These are phyloP conservation scores for Cutaneotrichosporon cavernicola DNA, from an alignment of 1,284 basidiomycete genomes.

Conservation along the genomic window DNA sequence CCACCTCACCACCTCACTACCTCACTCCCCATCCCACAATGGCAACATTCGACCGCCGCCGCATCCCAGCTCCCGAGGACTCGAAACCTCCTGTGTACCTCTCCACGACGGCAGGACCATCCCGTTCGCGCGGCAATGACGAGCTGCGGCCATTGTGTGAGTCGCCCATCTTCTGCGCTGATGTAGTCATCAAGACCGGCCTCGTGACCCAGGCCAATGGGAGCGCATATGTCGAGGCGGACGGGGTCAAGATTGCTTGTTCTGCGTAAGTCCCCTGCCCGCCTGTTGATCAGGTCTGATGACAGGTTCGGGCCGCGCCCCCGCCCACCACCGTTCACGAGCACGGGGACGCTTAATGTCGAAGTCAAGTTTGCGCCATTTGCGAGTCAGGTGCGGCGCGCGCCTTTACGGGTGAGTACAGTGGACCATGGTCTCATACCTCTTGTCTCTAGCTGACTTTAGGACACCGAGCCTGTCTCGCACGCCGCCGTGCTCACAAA, in stretches of 20 bases:
- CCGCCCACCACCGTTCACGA: constrained; percentile 64
- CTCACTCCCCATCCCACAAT: constrained; percentile 20
- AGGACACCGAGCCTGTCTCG: constrained; percentile 92
- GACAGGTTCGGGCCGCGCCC: constrained; percentile 86
- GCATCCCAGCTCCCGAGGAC: constrained; percentile 83
- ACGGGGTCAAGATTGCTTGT: constrained; percentile 83
- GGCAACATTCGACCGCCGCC: constrained; percentile 70
- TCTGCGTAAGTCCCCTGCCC: constrained; percentile 67
- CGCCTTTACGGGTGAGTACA: constrained; percentile 75
- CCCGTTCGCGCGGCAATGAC: constrained; percentile 54
- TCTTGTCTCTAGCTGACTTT: constrained; percentile 8
- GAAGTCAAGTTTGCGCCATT: constrained; percentile 97
- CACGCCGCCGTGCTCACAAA: constrained; percentile 81
- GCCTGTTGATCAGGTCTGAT: constrained; percentile 1
- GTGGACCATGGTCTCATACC: neutral
- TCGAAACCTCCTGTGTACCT: constrained; percentile 66
- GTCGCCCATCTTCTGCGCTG: constrained; percentile 33
- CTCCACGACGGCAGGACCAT: constrained; percentile 36
- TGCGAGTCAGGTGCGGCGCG: constrained; percentile 70
- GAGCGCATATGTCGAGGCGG: constrained; percentile 87
- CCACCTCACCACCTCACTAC: neutral
- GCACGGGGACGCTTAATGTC: constrained; percentile 84
- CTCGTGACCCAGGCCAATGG: constrained; percentile 90
- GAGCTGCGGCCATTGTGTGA: constrained; percentile 82
- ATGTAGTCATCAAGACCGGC: constrained; percentile 80